Conservation (phyloP, 1,284 basidiomycete species). For the Trametes hirsuta region DNA sequence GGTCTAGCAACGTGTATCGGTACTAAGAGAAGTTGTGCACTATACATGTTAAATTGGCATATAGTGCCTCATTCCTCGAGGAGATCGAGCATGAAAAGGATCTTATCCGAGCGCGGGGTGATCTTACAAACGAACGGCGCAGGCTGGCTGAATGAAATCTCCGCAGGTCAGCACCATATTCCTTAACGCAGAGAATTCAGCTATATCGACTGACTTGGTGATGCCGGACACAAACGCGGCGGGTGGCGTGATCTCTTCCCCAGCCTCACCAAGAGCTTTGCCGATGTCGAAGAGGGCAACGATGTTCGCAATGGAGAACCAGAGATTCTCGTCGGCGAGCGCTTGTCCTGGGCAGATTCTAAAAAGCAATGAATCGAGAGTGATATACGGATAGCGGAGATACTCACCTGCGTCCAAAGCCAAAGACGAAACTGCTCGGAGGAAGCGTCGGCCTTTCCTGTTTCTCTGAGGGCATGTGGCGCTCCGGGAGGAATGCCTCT, state of each 20-base stretch:
- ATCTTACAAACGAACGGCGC: conserved; percentile 5
- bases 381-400: no score
- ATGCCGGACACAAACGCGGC: conserved; percentile 4
- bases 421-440: conserved; percentile 4
- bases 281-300: conserved; percentile 8
- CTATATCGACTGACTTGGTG: no score
- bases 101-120: neutral
- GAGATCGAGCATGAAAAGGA: neutral
- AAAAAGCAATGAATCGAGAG: no score
- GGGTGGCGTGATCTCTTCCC: conserved; percentile 16
- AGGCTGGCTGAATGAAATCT: no score
- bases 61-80: no score
- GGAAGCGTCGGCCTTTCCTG: neutral
- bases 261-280: neutral
- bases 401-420: conserved; percentile 4
- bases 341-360: conserved; percentile 10
- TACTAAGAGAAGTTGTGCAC: no score
- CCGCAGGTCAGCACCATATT: no score
- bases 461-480: conserved; percentile 19
- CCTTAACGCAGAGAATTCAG: no score
- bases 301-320: conserved; percentile 4
- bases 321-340: conserved; percentile 5
- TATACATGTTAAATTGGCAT: no score
- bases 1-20: no score
- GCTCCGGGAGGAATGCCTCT: conserved; percentile 28